These are phyloP conservation scores for Fusarium brevicatenulatum DNA, from an alignment of 2,329 filamentous ascomycete species.

Conservation along the genomic window DNA sequence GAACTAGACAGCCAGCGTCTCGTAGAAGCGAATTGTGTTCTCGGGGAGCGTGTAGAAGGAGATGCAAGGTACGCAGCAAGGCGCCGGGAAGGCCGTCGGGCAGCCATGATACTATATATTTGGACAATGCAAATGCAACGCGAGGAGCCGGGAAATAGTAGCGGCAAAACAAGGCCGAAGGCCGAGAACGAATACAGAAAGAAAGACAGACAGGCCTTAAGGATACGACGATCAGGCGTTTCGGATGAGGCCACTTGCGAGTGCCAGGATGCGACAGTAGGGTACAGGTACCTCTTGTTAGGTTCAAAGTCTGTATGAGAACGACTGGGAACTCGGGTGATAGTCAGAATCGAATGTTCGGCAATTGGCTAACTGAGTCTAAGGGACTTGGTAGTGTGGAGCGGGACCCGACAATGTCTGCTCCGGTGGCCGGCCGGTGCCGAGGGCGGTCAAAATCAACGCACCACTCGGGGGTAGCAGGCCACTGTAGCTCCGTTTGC, in stretches of 20 bases:
- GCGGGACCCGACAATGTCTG: slow-evolving; percentile 5
- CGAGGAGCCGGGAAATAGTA: slow-evolving; percentile 11
- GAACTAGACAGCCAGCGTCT: slow-evolving; percentile 44
- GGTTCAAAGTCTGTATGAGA: slow-evolving; percentile 37
- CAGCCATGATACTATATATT: slow-evolving; percentile 47
- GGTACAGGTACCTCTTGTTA: slow-evolving; percentile 5
- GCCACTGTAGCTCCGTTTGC: slow-evolving; percentile 22
- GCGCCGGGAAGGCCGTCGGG: slow-evolving; percentile 45
- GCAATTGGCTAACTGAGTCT: slow-evolving; percentile 37
- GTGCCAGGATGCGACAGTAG: slow-evolving; percentile 19
- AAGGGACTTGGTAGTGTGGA: slow-evolving; percentile 6
- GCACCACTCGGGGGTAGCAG: slow-evolving; percentile 31
- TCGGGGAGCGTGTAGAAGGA: slow-evolving; percentile 37
- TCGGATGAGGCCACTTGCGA: slow-evolving; percentile 41
- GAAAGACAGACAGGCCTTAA: slow-evolving; percentile 15
- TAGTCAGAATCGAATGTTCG: slow-evolving; percentile 46
- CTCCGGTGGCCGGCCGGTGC: slow-evolving; percentile 25
- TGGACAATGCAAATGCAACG: slow-evolving; percentile 6
- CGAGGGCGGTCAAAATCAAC: slow-evolving; percentile 34
- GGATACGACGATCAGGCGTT: slow-evolving; percentile 39
- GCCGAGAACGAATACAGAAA: slow-evolving; percentile 19
- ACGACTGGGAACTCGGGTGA: slow-evolving; percentile 41
- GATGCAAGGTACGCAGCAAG: slow-evolving; percentile 45
- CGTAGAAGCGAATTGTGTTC: slow-evolving; percentile 43
- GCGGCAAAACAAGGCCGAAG: slow-evolving; percentile 9